Evolutionary conservation across 2,329 filamentous ascomycete genomes (phyloP), one percentile per base, ranked within the genome.

Genomic region (Pestalotiopsis sp.): DNA sequence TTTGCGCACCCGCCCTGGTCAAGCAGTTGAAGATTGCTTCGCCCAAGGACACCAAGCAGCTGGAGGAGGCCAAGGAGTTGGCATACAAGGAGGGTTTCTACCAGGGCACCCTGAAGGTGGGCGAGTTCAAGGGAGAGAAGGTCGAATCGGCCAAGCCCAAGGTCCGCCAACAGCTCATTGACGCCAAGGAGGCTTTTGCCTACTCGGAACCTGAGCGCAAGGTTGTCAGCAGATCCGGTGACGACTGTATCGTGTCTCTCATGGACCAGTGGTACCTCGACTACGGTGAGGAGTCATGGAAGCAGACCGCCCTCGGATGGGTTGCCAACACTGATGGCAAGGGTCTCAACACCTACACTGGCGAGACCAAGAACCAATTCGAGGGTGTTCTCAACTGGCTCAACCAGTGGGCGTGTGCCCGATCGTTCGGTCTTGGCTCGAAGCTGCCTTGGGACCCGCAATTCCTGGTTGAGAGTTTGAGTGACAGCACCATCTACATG

Each of bases 31-130:
- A 98, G 87, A 99, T 99, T 78, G 91, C 93, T 72, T 98, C 95
- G 13, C 95, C 96, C 71, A 99, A 99, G 82, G 96, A 99, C 78
- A 88, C 91, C 45, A 96, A 93, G 79, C 92, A 95, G 81, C 90
- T 99, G 61, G 92, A 93, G 60, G 92, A 98, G 80, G 96, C 96
- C 60, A 99, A 99, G 83, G 95, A 98, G 74, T 84, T 97, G 73
- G 95, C 96, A 0, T 99, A 99, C 87, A 97, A 96, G 82, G 95
- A 98, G 78, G 96, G 95, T 17, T 98, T 93, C 85, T 99, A 99
- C 85, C 94, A 97, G 83, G 96, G 96, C 73, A 92, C 88, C 68
- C 93, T 99, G 90, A 85, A 94, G 72, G 88, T 93, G 70, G 96
- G 96, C 68, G 93, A 97, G 38, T 97, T 93, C 82, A 92, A 91